Percentiles rank a stretch among this genome's conserved stretches.
These are phyloP conservation scores for Anisodus tanguticus DNA, from an alignment of 257 asterid species.

Conservation along the genomic window DNA sequence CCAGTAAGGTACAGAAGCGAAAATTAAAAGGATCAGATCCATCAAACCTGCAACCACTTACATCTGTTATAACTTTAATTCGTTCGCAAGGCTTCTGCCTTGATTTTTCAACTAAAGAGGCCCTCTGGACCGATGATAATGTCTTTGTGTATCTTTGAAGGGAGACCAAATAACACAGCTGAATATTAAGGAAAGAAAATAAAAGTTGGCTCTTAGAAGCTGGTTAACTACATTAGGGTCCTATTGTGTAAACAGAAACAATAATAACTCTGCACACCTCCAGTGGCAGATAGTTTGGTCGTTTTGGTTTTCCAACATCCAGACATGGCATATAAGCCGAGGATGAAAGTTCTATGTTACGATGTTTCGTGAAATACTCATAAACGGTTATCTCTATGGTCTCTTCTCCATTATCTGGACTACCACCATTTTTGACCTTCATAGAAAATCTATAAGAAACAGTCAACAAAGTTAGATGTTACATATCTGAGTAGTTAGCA, in stretches of 20 bases:
- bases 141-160: slow-evolving; percentile 89
- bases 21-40: slow-evolving; percentile 27
- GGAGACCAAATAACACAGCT: slow-evolving; percentile 87
- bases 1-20: slow-evolving; percentile 39
- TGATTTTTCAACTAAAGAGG: slow-evolving; percentile 77
- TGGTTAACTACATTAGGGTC: background rate
- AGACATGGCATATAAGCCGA: slow-evolving; percentile 89
- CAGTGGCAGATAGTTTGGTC: slow-evolving; percentile 81
- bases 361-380: slow-evolving; percentile 80
- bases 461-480: slow-evolving; percentile 38
- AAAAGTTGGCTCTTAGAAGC: slow-evolving; percentile 19
- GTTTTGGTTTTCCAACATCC: slow-evolving; percentile 79
- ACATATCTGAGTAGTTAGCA: slow-evolving; percentile 20
- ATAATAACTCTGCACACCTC: slow-evolving; percentile 58
- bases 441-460: slow-evolving; percentile 59
- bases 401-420: slow-evolving; percentile 49
- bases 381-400: slow-evolving; percentile 71
- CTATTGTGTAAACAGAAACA: slow-evolving; percentile 23
- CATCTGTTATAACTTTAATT: slow-evolving; percentile 69
- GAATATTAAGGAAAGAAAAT: slow-evolving; percentile 40
- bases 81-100: slow-evolving; percentile 89
- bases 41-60: slow-evolving; percentile 40
- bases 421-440: slow-evolving; percentile 58
- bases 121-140: slow-evolving; percentile 64
- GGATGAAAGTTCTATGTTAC: slow-evolving; percentile 55